Conservation (phyloP, 2,329 filamentous ascomycete genomes). For the Aspergillus vadensis region DNA sequence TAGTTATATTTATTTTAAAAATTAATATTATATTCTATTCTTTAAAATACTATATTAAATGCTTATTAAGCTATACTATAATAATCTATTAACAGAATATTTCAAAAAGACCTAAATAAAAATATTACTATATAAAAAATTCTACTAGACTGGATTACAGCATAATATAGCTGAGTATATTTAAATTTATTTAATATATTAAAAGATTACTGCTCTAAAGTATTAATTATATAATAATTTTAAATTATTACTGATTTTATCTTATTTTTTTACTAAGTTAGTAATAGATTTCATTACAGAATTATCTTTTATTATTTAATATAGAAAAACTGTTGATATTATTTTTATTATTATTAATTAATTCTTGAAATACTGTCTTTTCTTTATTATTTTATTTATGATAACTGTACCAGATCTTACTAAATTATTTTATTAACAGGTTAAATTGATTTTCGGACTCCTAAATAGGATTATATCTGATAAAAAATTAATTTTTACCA, state of each 20-base stretch:
- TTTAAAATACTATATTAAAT: too few species aligned
- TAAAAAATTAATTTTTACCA: not conserved
- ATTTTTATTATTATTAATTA: not conserved
- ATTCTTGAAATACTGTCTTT: too few species aligned
- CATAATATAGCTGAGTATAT: too few species aligned
- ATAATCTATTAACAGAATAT: too few species aligned
- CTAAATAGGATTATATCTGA: not conserved
- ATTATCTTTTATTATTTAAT: not conserved
- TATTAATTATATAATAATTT: not conserved
- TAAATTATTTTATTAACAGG: not conserved
- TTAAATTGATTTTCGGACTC: not conserved
- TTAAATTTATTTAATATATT: too few species aligned
- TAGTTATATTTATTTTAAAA: too few species aligned
- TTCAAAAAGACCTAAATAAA: too few species aligned
- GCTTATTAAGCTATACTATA: too few species aligned
- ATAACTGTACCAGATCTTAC: not conserved
- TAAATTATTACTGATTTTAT: not conserved
- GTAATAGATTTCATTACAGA: not conserved
- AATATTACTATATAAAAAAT: too few species aligned
- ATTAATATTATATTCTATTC: too few species aligned
- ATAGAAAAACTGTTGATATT: not conserved
- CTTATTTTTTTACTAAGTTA: not conserved
- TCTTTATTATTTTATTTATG: not conserved
- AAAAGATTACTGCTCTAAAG: not conserved
- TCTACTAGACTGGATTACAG: too few species aligned